phyloP scores from a whole-genome alignment of 169 alveolate genomes.

The Blepharisma undulans region DNA sequence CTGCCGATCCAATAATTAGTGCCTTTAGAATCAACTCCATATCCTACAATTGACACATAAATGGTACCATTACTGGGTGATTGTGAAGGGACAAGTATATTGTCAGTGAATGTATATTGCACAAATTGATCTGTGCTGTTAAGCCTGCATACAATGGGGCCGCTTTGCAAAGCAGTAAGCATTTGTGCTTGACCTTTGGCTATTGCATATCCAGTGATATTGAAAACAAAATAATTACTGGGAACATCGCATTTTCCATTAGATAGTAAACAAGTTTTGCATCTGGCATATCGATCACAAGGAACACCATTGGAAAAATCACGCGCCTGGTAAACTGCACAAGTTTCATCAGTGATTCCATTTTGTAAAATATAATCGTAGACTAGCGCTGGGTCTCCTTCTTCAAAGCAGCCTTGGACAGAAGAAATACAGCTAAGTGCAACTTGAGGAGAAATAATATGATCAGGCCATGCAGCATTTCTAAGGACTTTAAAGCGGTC shows the following conservation, averaged over 20 bases:
- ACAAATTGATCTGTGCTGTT: conserved; percentile 51
- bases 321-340: conserved; percentile 72
- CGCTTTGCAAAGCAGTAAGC: conserved; percentile 65
- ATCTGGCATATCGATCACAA: conserved; percentile 51
- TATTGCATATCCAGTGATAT: conserved; percentile 54
- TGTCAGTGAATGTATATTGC: conserved; percentile 54
- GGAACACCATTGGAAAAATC: conserved; percentile 63
- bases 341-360: conserved; percentile 77
- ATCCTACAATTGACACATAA: conserved; percentile 71
- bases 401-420: conserved; percentile 43
- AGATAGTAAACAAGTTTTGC: conserved; percentile 58
- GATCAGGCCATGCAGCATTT: conserved; percentile 75
- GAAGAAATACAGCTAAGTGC: conserved; percentile 51
- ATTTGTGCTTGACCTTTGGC: conserved; percentile 68
- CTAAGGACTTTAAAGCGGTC: conserved; percentile 75
- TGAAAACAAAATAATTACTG: conserved; percentile 46
- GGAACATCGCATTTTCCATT: conserved; percentile 57
- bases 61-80: conserved; percentile 34
- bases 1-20: conserved; percentile 68
- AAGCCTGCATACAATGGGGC: conserved; percentile 74
- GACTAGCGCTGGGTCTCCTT: conserved; percentile 60
- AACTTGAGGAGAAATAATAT: conserved; percentile 63
- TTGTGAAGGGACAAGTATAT: conserved; percentile 39
- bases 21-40: conserved; percentile 75
- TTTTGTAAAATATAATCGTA: conserved; percentile 59